Conservation (phyloP, 768 basidiomycete species). For the Psilocybe sp. region DNA sequence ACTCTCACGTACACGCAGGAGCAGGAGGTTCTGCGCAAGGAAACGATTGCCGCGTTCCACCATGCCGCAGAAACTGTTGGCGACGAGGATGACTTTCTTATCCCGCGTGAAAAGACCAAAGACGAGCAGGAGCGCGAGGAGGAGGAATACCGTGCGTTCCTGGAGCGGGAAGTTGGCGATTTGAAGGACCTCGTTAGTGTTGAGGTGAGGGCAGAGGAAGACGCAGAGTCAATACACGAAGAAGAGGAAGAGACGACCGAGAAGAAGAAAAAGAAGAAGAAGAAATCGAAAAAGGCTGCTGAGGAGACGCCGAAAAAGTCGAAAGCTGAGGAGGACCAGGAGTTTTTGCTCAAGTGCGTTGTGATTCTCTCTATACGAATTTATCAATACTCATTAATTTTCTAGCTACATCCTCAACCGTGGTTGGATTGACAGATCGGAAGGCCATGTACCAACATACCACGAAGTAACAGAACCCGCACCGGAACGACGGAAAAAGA, state of each 20-base stretch:
- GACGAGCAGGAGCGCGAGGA: constrained; percentile 79
- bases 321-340: constrained; percentile 71
- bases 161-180: constrained; percentile 83
- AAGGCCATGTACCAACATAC: constrained; percentile 79
- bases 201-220: constrained; percentile 29
- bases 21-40: constrained; percentile 68
- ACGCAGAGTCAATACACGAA: constrained; percentile 22
- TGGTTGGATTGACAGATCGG: constrained; percentile 89
- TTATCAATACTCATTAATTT: neutral
- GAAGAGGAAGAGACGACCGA: constrained; percentile 41
- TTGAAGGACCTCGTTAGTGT: constrained; percentile 66
- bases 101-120: constrained; percentile 72
- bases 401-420: constrained; percentile 92
- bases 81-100: constrained; percentile 65
- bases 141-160: constrained; percentile 79
- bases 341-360: constrained; percentile 86
- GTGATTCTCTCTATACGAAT: neutral
- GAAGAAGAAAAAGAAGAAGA: constrained; percentile 36
- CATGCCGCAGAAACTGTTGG: constrained; percentile 37
- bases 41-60: constrained; percentile 86
- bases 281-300: constrained; percentile 24
- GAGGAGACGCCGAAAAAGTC: constrained; percentile 10
- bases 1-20: constrained; percentile 74
- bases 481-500: constrained; percentile 25
- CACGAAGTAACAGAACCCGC: constrained; percentile 60